Base-by-base conservation (phyloP, 1,139 yeast species). In the Suhomyces ambrosiae region DNA sequence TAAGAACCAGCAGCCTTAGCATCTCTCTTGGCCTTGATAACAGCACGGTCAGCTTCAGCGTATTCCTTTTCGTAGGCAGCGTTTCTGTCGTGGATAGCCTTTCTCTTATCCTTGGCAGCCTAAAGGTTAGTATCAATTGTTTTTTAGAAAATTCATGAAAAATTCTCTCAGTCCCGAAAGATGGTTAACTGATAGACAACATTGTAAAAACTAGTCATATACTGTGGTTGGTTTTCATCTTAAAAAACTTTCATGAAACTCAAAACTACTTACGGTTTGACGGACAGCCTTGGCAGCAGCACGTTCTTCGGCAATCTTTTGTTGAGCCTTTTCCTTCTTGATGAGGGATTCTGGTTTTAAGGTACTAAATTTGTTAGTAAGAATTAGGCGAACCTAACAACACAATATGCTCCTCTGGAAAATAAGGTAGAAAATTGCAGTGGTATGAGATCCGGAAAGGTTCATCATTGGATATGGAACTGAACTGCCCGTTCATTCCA, bases 61-160 rank as follows among this genome's bases (percentile, higher is more conserved):
- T 92, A 92, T 78, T 92, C 98, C 79, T 86, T 77, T 71, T 86
- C 87, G 88, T 92, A 92, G 74, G 90, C 90, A 77, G 95, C 97
- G 65, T 96, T 92, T 82, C 97, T 89, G 74, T 88, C 88, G 74
- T 84, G 86, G 77, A 90, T 82, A 63, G 89, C 92, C 68, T 87
- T 81, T 79, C 97, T 87, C 86, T 90, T 90, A 74, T 81, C 89
- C 77, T 83, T 76, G 82, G 76, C 78, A 61, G 88, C 82, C 94
- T 85, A 61, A 35, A 35, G 46, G 74, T 72, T 71, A 72, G 76
- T 71, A 42, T 15, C 2, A 32, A 23, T 22, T 18, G 21, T 18
- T 18, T 27, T 24, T 30, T 36, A 29, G 43, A 28, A 15, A 19
- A 22, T 21, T 29, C 11, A 26, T 18, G 24, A 27, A 27, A 35